Conservation (phyloP, 2,329 filamentous ascomycete genomes). For the Cladosporium sp. region DNA sequence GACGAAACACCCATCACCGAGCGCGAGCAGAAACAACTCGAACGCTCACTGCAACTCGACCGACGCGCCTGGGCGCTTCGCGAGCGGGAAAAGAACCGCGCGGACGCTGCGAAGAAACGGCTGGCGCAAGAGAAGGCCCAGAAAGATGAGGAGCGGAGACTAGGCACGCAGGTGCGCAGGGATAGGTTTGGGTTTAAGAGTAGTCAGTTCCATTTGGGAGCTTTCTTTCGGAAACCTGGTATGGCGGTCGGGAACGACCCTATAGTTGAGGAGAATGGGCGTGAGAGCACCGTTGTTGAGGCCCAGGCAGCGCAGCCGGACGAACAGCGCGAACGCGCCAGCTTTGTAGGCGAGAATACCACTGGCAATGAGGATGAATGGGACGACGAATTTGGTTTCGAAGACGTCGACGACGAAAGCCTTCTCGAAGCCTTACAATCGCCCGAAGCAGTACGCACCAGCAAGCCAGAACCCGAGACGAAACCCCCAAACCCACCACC, state of each 20-base stretch:
- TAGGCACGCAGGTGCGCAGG: slow-evolving; percentile 29
- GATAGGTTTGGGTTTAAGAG: slow-evolving; percentile 33
- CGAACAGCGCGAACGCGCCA: too few species aligned
- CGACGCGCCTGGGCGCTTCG: slow-evolving; percentile 30
- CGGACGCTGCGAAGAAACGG: slow-evolving; percentile 27
- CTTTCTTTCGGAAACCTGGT: slow-evolving; percentile 27
- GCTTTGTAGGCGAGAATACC: too few species aligned
- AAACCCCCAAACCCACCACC: neutral
- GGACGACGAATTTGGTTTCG: slow-evolving; percentile 1
- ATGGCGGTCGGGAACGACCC: neutral
- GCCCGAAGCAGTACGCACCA: slow-evolving; percentile 1
- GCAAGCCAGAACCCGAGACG: neutral
- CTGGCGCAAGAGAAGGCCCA: slow-evolving; percentile 24
- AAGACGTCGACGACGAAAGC: slow-evolving; percentile 30
- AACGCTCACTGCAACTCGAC: slow-evolving; percentile 31
- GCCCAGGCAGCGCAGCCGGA: too few species aligned
- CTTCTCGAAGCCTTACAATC: slow-evolving; percentile 24
- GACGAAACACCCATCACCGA: slow-evolving; percentile 27
- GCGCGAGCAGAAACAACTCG: slow-evolving; percentile 29
- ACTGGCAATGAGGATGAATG: neutral
- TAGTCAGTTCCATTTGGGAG: slow-evolving; percentile 33
- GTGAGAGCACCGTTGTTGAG: too few species aligned
- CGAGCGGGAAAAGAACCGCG: slow-evolving; percentile 29
- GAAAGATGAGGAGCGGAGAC: slow-evolving; percentile 14
- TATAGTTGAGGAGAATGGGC: neutral